These are phyloP conservation scores for Pythium myriotylum DNA, from an alignment of 352 stramenopile genomes.

Conservation along the genomic window DNA sequence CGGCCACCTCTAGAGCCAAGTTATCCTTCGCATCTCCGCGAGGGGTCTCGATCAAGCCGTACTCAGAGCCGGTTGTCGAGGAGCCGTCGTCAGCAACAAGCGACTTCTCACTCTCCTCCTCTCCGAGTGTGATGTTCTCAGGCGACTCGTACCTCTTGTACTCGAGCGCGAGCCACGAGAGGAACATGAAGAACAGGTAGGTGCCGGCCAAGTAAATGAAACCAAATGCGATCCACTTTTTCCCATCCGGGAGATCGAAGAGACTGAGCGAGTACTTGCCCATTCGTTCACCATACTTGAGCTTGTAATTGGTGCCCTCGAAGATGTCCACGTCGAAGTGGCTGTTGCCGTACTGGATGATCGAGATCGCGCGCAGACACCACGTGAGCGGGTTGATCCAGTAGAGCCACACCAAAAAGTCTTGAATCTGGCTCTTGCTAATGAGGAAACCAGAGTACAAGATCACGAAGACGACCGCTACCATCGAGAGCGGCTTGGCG, in stretches of 20 bases:
- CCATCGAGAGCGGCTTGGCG: slow-evolving; percentile 19
- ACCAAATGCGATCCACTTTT: slow-evolving; percentile 21
- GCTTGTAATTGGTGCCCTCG: slow-evolving; percentile 28
- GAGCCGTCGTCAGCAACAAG: not conserved
- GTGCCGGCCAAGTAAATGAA: slow-evolving; percentile 20
- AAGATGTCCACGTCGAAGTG: slow-evolving; percentile 15
- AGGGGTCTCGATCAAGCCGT: not conserved
- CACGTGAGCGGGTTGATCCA: slow-evolving; percentile 45
- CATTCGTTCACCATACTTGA: slow-evolving; percentile 12
- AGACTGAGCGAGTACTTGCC: slow-evolving; percentile 25
- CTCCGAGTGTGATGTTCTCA: not conserved
- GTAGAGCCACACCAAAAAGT: slow-evolving; percentile 43
- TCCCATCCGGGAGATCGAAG: slow-evolving; percentile 22
- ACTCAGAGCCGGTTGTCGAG: not conserved
- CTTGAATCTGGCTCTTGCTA: slow-evolving; percentile 26
- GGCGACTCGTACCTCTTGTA: slow-evolving; percentile 18
- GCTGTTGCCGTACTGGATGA: slow-evolving; percentile 30
- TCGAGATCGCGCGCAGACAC: slow-evolving; percentile 24
- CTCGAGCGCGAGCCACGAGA: slow-evolving; percentile 30
- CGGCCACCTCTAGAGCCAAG: not conserved
- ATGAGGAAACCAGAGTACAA: slow-evolving; percentile 41
- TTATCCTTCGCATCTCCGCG: not conserved
- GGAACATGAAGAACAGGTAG: slow-evolving; percentile 27
- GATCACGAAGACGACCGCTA: slow-evolving; percentile 28
- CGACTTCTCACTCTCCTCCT: not conserved